Evolutionary conservation across 2,329 filamentous ascomycete genomes (phyloP).

Genomic region (Tolypocladium album): DNA sequence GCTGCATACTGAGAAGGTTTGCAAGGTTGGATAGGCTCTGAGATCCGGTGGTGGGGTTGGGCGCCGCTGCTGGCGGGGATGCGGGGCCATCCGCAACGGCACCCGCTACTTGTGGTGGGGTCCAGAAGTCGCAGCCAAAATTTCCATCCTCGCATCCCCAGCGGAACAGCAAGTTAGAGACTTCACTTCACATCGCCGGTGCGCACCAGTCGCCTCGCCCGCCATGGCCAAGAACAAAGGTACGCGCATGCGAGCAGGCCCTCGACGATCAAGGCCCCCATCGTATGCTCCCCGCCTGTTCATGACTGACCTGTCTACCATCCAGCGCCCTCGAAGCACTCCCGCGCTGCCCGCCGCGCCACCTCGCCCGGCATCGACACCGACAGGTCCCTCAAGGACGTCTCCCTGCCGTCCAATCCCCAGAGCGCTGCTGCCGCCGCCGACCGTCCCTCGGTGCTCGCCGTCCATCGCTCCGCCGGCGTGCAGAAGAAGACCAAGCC

Average conservation of each 20-base stretch:
- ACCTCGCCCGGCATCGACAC: conserved; percentile 59
- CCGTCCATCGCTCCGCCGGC: conserved; percentile 55
- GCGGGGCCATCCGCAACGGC: background rate
- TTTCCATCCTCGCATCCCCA: background rate
- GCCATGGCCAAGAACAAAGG: conserved; percentile 9
- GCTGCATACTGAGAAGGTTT: no score
- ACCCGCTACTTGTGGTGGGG: background rate
- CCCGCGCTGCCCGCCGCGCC: conserved; percentile 63
- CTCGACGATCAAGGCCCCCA: background rate
- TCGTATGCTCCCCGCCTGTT: background rate
- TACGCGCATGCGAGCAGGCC: background rate
- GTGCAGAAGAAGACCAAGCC: conserved; percentile 56
- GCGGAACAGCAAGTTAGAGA: background rate
- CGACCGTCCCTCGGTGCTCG: conserved; percentile 54
- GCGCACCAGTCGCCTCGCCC: background rate
- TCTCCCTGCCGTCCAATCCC: conserved; percentile 35
- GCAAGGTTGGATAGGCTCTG: no score
- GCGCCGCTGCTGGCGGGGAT: no score
- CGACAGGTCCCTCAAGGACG: conserved; percentile 59
- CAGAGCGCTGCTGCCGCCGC: conserved; percentile 2
- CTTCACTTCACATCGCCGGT: background rate
- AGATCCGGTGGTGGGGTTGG: background rate
- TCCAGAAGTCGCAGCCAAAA: background rate
- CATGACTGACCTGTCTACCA: background rate
- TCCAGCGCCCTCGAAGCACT: conserved; percentile 56